These are phyloP conservation scores for Xerocomellus amylosporus DNA, from an alignment of 768 basidiomycete genomes.

Conservation along the genomic window DNA sequence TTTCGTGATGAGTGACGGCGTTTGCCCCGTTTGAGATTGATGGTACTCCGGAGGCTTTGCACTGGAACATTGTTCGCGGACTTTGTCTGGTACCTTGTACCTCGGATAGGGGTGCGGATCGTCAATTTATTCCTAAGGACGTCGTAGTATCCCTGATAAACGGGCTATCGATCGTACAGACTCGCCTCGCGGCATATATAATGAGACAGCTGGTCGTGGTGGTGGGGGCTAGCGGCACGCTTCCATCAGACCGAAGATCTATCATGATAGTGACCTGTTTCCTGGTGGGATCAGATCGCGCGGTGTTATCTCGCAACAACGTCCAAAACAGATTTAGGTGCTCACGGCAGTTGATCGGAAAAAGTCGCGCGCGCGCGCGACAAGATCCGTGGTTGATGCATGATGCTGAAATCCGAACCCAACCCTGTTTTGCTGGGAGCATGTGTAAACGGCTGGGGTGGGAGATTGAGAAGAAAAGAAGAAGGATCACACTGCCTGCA, in stretches of 20 bases:
- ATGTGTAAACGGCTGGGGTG: neutral
- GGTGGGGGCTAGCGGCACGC: neutral
- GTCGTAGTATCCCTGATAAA: neutral
- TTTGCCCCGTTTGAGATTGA: neutral
- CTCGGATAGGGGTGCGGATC: slow-evolving; percentile 12
- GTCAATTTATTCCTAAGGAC: slow-evolving; percentile 4
- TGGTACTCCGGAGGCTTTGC: neutral
- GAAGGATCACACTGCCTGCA: neutral
- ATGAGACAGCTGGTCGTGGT: neutral
- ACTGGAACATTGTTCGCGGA: slow-evolving; percentile 4
- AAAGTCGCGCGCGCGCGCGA: neutral
- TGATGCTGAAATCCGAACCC: neutral
- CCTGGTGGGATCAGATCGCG: slow-evolving; percentile 14
- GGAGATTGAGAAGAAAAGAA: neutral
- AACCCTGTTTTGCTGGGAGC: neutral
- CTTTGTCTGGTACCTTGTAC: neutral
- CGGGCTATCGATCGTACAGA: slow-evolving; percentile 1
- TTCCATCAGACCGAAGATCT: slow-evolving; percentile 4
- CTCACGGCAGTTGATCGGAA: slow-evolving; percentile 5
- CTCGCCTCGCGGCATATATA: too few relatives aligned
- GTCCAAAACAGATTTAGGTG: neutral
- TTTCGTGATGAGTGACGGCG: neutral
- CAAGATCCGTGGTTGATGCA: neutral
- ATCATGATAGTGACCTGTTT: neutral
- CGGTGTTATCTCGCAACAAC: neutral